Conservation (phyloP, 169 alveolate species). For the Eimeria acervulina region DNA sequence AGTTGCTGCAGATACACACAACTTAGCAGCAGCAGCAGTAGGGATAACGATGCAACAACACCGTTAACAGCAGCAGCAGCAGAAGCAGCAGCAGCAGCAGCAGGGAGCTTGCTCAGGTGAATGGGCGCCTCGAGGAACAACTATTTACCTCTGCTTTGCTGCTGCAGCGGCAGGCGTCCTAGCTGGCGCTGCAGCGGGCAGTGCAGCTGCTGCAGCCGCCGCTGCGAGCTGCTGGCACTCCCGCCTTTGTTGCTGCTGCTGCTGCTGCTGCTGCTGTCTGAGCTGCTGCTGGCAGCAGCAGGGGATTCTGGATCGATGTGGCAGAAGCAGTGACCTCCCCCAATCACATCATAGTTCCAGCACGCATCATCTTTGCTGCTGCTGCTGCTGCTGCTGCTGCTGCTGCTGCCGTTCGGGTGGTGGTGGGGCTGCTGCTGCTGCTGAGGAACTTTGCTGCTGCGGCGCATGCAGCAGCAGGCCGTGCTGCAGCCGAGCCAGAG, state of each 20-base stretch:
- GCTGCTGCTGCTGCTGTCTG: no score
- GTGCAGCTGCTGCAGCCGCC: neutral
- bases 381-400: neutral
- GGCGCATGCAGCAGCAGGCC: no score
- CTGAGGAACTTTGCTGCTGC: no score
- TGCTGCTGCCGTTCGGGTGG: neutral
- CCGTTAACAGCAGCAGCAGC: slow-evolving; percentile 46
- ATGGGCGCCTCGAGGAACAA: neutral
- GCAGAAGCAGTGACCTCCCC: slow-evolving; percentile 66
- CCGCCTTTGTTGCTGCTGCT: no score
- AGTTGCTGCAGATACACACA: slow-evolving; percentile 9
- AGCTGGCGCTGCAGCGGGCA: slow-evolving; percentile 13
- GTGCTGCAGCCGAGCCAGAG: slow-evolving; percentile 30
- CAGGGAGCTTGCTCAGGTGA: neutral
- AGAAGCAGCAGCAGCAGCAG: neutral
- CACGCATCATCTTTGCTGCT: neutral
- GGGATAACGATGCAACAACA: neutral
- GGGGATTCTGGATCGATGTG: slow-evolving; percentile 21
- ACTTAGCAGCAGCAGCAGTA: neutral
- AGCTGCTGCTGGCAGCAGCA: neutral
- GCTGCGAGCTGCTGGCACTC: no score
- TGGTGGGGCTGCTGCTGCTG: no score
- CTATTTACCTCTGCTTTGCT: slow-evolving; percentile 24
- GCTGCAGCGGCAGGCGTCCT: slow-evolving; percentile 63
- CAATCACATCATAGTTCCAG: slow-evolving; percentile 13